Conservation (phyloP, 1,284 basidiomycete genomes). For the Malassezia cuniculi region DNA sequence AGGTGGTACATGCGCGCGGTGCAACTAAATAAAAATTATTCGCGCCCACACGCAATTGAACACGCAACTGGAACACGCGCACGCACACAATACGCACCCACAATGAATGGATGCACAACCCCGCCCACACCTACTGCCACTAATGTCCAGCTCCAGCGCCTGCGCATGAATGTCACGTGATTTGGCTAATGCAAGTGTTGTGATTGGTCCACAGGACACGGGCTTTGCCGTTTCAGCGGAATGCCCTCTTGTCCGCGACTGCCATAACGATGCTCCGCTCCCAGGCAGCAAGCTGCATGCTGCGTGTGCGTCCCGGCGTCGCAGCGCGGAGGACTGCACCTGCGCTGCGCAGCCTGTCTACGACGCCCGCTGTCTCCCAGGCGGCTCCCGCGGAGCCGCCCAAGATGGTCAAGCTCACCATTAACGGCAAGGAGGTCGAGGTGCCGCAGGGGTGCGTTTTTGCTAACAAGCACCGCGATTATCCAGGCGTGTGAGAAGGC, state of each 20-base stretch:
- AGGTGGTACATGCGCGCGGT: constrained; percentile 11
- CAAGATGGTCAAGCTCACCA: constrained; percentile 44
- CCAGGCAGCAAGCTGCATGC: constrained; percentile 5
- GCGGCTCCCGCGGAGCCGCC: constrained; percentile 31
- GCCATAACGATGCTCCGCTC: constrained; percentile 17
- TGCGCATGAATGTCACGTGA: constrained; percentile 13
- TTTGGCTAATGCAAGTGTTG: neutral
- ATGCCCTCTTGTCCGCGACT: too few species aligned
- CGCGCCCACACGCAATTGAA: too few species aligned
- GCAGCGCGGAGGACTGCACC: constrained; percentile 3
- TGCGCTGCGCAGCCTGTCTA: constrained; percentile 17
- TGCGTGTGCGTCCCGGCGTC: constrained; percentile 6
- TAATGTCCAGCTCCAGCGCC: too few species aligned
- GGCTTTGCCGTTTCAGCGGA: constrained; percentile 1
- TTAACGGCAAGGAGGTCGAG: constrained; percentile 44
- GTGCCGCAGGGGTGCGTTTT: constrained; percentile 35
- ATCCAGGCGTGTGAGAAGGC: constrained; percentile 73
- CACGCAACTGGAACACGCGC: too few species aligned
- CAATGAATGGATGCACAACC: too few species aligned
- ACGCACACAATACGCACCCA: too few species aligned
- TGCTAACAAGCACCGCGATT: constrained; percentile 49
- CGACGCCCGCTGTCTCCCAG: constrained; percentile 23
- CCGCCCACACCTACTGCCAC: too few species aligned
- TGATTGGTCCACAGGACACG: constrained; percentile 15
- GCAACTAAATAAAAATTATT: too few species aligned